These are phyloP conservation scores for Penicillium soppii DNA, from an alignment of 495 filamentous ascomycete genomes.

Conservation along the genomic window DNA sequence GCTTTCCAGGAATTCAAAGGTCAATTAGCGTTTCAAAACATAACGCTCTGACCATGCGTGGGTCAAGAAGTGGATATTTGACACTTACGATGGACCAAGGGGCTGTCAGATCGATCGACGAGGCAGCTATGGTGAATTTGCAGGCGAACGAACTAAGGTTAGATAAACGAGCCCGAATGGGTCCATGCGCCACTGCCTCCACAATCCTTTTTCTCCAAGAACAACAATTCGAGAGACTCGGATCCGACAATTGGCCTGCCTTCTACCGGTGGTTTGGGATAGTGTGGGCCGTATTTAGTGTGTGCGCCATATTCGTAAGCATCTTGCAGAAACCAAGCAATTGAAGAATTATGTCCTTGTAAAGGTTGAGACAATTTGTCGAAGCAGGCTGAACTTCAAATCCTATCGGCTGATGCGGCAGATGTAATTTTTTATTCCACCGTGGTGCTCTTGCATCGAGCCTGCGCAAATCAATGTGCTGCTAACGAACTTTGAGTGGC, in stretches of 20 bases:
- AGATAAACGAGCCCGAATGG: background rate
- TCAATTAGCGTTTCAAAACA: constrained; percentile 14
- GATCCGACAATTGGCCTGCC: background rate
- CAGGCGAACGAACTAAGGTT: background rate
- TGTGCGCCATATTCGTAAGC: too few relatives aligned
- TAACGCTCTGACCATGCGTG: background rate
- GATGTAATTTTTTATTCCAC: background rate
- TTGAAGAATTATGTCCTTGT: too few relatives aligned
- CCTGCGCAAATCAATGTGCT: too few relatives aligned
- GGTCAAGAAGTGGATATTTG: background rate
- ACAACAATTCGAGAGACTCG: background rate
- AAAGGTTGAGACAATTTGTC: too few relatives aligned
- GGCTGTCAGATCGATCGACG: background rate
- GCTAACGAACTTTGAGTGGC: background rate
- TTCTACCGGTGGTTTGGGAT: too few relatives aligned
- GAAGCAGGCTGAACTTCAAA: too few relatives aligned
- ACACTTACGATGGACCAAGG: background rate
- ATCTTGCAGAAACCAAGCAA: too few relatives aligned
- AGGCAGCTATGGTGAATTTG: background rate
- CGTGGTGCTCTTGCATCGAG: too few relatives aligned
- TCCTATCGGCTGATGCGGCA: background rate
- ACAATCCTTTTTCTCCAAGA: background rate
- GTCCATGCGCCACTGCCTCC: background rate
- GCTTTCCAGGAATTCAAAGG: constrained; percentile 17
- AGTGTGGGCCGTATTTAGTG: too few relatives aligned